A percentile compares a stretch with the other conserved stretches of the same genome.
phyloP scores from a whole-genome alignment of 75 land plant species.

The Azolla pinnata region DNA sequence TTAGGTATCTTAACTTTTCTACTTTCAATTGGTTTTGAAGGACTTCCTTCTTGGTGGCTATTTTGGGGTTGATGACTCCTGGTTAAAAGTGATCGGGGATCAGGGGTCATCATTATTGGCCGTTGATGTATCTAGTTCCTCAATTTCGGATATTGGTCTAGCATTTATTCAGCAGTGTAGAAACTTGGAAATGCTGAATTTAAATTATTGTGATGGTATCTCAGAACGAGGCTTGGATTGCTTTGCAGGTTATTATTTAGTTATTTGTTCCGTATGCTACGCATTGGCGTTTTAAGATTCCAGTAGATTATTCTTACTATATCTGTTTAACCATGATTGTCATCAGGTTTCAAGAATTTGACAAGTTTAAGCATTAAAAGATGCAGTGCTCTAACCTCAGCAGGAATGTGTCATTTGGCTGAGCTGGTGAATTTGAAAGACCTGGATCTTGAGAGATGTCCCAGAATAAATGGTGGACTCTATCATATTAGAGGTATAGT shows the following conservation, averaged over 20 bases:
- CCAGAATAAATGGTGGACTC: conserved; percentile 79
- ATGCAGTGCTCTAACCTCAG: conserved; percentile 51
- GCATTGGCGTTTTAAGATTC: neutral
- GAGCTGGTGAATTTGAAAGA: conserved; percentile 48
- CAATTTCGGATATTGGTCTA: conserved; percentile 67
- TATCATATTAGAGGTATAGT: conserved; percentile 67
- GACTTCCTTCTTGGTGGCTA: conserved; percentile 77
- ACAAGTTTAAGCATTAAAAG: conserved; percentile 72
- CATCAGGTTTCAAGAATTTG: conserved; percentile 60
- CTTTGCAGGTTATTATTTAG: conserved; percentile 43
- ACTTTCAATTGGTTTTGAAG: conserved; percentile 18
- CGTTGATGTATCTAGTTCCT: conserved; percentile 69
- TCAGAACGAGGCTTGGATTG: conserved; percentile 55
- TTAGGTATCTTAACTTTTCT: neutral
- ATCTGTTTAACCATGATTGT: neutral
- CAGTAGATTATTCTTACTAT: too few species aligned
- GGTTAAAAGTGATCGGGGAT: conserved; percentile 79
- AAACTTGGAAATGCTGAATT: conserved; percentile 49
- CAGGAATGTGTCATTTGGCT: conserved; percentile 60
- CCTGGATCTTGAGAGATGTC: conserved; percentile 79
- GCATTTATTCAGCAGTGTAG: conserved; percentile 39
- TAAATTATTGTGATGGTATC: conserved; percentile 68
- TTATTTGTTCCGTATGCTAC: neutral
- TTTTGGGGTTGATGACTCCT: conserved; percentile 65
- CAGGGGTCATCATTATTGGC: conserved; percentile 78